Evolutionary conservation across 192 early-diverging fungal species (phyloP), one percentile per base, ranked within the genome.

Genomic region (Phlyctochytrium arcticum): DNA sequence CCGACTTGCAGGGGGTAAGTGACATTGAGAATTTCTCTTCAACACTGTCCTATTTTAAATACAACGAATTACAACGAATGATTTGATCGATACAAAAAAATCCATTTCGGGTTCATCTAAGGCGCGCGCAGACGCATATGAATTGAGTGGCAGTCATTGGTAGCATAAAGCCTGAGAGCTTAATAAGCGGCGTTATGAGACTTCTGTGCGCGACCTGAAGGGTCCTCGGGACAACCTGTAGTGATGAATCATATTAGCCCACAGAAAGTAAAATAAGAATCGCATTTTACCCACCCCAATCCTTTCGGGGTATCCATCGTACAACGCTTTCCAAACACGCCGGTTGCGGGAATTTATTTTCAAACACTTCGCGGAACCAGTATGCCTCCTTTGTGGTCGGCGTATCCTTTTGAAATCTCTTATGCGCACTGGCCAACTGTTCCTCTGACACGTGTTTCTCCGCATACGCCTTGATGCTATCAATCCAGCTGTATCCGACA

Each of bases 401-500:
- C 5, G 92, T 90, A 67, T 98, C 96, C 53, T 85, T 75, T 24
- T 92, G 87, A 84, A 89, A 98, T 30, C 87, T 75, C 33, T 80
- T 71, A 26, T 79, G 63, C 39, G 87, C 87, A 17, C 67, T 73
- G 7, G 85, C 87, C 59, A 97, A 85, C 31, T 81, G 78, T 36
- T 81, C 90, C 54, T 97, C 93, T 26, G 89, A 87, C 6, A 98
- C 85, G 46, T 80, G 80, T 33, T 57, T 53, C 32, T 82, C 75
- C 15, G 90, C 78, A 53, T 79, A 76, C 8, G 89, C 86, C 80
- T 93, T 94, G 50, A 98, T 80, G n/a, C 87, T 79, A 73, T 98
- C 96, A 62, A 98, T 98, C 96, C 96, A 98, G 60, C 81, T 77
- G 80, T 98, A 98, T 19, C 96, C 96, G 35, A 98, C 96, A 60